These are phyloP conservation scores for Calonectria honghensis DNA, from an alignment of 2,329 filamentous ascomycete genomes.

Conservation along the genomic window DNA sequence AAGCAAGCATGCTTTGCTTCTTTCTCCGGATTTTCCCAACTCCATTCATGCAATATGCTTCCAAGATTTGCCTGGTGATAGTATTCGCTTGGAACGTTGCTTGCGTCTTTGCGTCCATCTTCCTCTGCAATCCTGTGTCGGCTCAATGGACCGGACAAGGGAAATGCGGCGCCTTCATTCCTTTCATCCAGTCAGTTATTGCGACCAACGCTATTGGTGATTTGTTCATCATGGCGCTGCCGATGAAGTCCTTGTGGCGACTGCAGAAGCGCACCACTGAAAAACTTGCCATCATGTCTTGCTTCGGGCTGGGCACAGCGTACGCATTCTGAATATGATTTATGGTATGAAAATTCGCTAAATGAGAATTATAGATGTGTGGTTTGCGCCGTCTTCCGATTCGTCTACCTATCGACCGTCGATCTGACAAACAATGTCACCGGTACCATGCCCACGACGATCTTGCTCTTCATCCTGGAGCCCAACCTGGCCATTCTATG, in stretches of 20 bases:
- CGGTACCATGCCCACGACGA: conserved; percentile 62
- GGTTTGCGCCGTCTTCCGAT: conserved; percentile 62
- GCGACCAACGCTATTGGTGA: conserved; percentile 62
- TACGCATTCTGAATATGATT: conserved; percentile 43
- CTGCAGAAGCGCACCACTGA: conserved; percentile 60
- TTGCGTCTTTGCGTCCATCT: conserved; percentile 64
- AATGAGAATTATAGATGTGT: conserved; percentile 55
- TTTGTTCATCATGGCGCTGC: conserved; percentile 61
- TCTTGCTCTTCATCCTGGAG: conserved; percentile 63
- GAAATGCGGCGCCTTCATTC: conserved; percentile 59
- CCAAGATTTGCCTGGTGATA: conserved; percentile 60
- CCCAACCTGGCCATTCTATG: conserved; percentile 64
- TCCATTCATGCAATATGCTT: conserved; percentile 52
- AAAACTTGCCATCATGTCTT: conserved; percentile 61
- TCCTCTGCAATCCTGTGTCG: conserved; percentile 67
- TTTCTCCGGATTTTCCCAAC: conserved; percentile 55
- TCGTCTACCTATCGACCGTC: conserved; percentile 62
- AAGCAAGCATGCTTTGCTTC: conserved; percentile 55
- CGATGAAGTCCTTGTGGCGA: conserved; percentile 62
- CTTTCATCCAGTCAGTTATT: conserved; percentile 63
- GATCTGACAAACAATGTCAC: conserved; percentile 61
- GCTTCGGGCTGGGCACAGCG: conserved; percentile 61
- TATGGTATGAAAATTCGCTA: background rate
- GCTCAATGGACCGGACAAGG: conserved; percentile 64
- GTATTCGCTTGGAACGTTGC: conserved; percentile 64